phyloP scores from a whole-genome alignment of 1,284 basidiomycete genomes.

The Cutaneotrichosporon cavernicola region DNA sequence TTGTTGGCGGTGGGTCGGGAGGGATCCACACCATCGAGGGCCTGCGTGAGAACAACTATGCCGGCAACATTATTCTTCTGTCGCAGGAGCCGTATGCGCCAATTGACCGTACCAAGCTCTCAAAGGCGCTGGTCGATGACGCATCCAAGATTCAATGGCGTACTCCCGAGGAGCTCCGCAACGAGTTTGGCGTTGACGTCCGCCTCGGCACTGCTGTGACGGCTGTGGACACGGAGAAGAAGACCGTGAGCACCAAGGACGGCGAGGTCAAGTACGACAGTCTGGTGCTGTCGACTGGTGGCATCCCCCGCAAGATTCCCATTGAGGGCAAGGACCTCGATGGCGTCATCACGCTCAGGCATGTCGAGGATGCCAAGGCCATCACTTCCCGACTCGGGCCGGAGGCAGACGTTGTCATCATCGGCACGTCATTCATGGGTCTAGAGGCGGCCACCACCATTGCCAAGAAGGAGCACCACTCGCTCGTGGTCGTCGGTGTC shows the following conservation, averaged over 20 bases:
- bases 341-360: constrained; percentile 76
- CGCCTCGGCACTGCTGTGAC: constrained; percentile 64
- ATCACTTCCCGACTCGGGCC: constrained; percentile 63
- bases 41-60: constrained; percentile 77
- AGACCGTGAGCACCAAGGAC: constrained; percentile 63
- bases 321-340: constrained; percentile 73
- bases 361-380: constrained; percentile 68
- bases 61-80: constrained; percentile 72
- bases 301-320: constrained; percentile 64
- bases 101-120: constrained; percentile 82
- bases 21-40: constrained; percentile 78
- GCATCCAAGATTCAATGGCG: constrained; percentile 73
- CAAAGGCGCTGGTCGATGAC: constrained; percentile 80
- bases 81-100: constrained; percentile 77
- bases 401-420: constrained; percentile 75
- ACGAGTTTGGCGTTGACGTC: constrained; percentile 75
- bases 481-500: constrained; percentile 72
- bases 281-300: constrained; percentile 71
- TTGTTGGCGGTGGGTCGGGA: constrained; percentile 77
- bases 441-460: constrained; percentile 85
- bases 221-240: constrained; percentile 63
- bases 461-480: constrained; percentile 68
- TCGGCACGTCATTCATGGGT: constrained; percentile 89
- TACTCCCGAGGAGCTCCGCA: constrained; percentile 69
- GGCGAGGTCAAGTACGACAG: constrained; percentile 67